Evolutionary conservation across 371 early-diverging fungal species (phyloP).

Genomic region (Zopfochytrium polystomum): DNA sequence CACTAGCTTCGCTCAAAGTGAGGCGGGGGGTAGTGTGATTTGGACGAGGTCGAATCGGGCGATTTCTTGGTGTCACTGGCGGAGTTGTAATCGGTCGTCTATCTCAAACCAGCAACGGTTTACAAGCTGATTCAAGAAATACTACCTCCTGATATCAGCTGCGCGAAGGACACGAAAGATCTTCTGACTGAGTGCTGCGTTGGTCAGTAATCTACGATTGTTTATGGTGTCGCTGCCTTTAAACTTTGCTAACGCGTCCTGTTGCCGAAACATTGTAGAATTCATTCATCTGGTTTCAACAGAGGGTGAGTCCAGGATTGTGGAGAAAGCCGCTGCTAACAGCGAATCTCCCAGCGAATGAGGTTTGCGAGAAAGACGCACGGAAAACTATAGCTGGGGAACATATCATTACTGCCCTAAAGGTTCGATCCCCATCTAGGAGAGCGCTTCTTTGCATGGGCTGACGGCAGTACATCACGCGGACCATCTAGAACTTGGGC

Average conservation of each 20-base stretch:
- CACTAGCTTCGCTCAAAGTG: background rate
- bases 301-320: slow-evolving; percentile 28
- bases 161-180: slow-evolving; percentile 95
- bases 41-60: background rate
- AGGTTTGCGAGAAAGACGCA: slow-evolving; percentile 93
- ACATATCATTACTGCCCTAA: slow-evolving; percentile 89
- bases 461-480: background rate
- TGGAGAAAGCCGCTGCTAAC: background rate
- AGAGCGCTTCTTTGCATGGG: background rate
- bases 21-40: background rate
- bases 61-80: background rate
- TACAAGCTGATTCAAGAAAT: slow-evolving; percentile 95
- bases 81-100: background rate
- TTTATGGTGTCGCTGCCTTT: background rate
- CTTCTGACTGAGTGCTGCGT: slow-evolving; percentile 91
- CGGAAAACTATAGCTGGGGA: slow-evolving; percentile 98
- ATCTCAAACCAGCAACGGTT: slow-evolving; percentile 76
- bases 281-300: slow-evolving; percentile 88
- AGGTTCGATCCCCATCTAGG: slow-evolving; percentile 43
- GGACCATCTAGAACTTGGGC: slow-evolving; percentile 63
- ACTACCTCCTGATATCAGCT: slow-evolving; percentile 82
- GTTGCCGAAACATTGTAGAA: slow-evolving; percentile 51
- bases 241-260: background rate
- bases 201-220: slow-evolving; percentile 50
- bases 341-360: slow-evolving; percentile 70